These are phyloP conservation scores for Emmonsia crescens DNA, from an alignment of 2,329 filamentous ascomycete species.

Conservation along the genomic window DNA sequence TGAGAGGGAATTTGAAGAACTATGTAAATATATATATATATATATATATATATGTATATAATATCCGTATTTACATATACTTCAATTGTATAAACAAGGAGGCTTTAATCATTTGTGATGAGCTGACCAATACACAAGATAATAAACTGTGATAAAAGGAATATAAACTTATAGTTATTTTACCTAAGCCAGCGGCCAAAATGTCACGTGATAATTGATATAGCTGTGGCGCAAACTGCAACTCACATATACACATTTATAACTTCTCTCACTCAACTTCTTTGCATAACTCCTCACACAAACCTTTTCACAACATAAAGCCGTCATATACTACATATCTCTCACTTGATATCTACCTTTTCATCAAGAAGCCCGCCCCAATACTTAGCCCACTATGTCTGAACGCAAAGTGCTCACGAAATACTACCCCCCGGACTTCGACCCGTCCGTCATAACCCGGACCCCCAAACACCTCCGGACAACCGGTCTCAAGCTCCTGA, in stretches of 20 bases:
- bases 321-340: no score
- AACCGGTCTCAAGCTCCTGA: constrained; percentile 68
- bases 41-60: no score
- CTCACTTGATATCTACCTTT: not conserved
- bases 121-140: no score
- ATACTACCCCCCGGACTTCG: constrained; percentile 68
- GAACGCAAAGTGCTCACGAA: constrained; percentile 70
- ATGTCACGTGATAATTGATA: no score
- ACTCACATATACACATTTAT: no score
- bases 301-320: not conserved
- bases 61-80: no score
- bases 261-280: not conserved
- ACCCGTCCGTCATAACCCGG: constrained; percentile 68
- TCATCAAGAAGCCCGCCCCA: not conserved
- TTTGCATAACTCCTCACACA: not conserved
- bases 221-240: no score
- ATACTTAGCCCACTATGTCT: constrained; percentile 48
- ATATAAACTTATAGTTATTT: no score
- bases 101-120: no score
- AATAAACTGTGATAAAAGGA: no score
- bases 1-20: not conserved
- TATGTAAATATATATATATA: not conserved
- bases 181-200: no score
- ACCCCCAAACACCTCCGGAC: constrained; percentile 46
- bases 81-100: no score